Evolutionary conservation across 768 basidiomycete species (phyloP).

Genomic region (Podaxis rugospora): DNA sequence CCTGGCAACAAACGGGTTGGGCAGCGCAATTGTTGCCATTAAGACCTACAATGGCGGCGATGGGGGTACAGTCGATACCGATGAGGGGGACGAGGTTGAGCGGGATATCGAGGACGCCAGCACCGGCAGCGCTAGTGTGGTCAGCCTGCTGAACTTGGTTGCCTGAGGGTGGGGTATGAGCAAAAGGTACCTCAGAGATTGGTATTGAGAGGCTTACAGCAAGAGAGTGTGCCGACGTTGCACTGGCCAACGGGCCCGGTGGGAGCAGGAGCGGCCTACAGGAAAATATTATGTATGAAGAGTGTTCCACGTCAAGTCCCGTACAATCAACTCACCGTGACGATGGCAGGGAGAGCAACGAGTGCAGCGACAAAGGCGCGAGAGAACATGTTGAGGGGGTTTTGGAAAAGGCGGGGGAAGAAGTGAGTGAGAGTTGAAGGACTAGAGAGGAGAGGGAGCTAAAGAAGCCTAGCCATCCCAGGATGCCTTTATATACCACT

Average conservation of each 20-base stretch:
- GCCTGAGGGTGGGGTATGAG: background rate
- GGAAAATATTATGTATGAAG: background rate
- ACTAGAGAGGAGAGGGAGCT: background rate
- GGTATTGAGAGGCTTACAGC: background rate
- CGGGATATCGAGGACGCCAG: background rate
- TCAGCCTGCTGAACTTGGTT: background rate
- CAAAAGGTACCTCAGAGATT: background rate
- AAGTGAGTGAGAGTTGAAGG: background rate
- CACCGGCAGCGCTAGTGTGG: background rate
- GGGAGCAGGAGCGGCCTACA: background rate
- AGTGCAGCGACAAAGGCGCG: constrained; percentile 12
- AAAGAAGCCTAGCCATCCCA: background rate
- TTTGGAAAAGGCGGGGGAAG: background rate
- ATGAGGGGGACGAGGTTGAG: background rate
- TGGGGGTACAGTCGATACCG: constrained; percentile 5
- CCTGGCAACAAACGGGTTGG: constrained; percentile 8
- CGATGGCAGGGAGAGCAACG: constrained; percentile 3
- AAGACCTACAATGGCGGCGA: constrained; percentile 3
- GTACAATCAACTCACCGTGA: background rate
- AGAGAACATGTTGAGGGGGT: constrained; percentile 12
- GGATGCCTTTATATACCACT: constrained; percentile 3
- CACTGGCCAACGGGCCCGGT: background rate
- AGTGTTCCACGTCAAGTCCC: too few relatives aligned
- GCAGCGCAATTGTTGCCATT: constrained; percentile 4
- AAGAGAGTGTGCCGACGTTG: constrained; percentile 5